Percentiles rank a stretch among this genome's conserved stretches.
Evolutionary conservation across 192 early-diverging fungal species (phyloP).

Genomic region (Geranomyces michiganensis): DNA sequence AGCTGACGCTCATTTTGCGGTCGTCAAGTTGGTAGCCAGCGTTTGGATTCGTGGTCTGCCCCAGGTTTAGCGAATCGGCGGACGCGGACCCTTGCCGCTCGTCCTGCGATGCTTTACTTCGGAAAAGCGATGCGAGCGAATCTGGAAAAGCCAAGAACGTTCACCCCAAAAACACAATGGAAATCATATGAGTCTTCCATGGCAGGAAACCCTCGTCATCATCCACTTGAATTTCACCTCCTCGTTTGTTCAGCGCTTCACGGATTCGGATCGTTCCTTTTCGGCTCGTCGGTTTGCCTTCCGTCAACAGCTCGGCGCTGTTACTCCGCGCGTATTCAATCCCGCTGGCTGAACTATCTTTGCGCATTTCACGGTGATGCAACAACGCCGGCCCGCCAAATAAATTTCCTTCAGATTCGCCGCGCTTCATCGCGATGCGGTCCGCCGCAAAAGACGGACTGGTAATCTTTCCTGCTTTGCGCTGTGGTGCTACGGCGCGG

Average conservation of each 20-base stretch:
- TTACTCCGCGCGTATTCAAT: conserved; percentile 9
- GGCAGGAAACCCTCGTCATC: not conserved
- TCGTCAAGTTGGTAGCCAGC: not conserved
- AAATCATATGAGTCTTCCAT: not conserved
- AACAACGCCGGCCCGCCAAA: not conserved
- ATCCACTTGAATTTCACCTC: not conserved
- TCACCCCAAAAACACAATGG: not conserved
- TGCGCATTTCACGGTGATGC: not conserved
- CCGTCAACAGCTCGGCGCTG: conserved; percentile 2
- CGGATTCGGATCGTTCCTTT: not conserved
- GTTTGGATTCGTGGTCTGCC: not conserved
- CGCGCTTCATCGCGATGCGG: conserved; percentile 19
- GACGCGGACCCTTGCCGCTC: not conserved
- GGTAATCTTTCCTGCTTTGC: conserved; percentile 1
- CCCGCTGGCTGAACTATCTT: not conserved
- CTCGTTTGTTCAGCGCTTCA: not conserved
- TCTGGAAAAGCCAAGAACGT: conserved; percentile 7
- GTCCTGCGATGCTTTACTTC: not conserved
- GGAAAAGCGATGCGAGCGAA: conserved; percentile 24
- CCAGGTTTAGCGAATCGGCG: not conserved
- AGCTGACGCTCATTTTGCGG: conserved; percentile 2
- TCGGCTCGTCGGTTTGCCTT: too few species aligned
- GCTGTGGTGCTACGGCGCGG: conserved; percentile 7
- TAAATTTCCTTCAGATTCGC: conserved; percentile 22
- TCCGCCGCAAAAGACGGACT: conserved; percentile 23